Percentiles rank a stretch among this genome's conserved stretches.
phyloP scores from a whole-genome alignment of 768 basidiomycete species.

The Kwoniella sp. region DNA sequence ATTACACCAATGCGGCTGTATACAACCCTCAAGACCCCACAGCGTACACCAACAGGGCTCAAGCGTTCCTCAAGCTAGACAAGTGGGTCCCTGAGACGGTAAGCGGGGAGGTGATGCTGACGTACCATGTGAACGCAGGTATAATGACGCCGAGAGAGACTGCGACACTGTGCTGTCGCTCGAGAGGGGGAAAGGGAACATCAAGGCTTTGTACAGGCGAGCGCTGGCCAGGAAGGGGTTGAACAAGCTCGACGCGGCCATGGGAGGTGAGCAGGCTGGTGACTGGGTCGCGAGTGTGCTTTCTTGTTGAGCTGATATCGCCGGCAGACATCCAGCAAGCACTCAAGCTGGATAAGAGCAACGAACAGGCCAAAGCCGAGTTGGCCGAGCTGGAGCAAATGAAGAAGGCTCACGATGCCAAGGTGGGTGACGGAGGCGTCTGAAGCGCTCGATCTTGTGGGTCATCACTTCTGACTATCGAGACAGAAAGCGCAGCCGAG shows the following conservation, averaged over 20 bases:
- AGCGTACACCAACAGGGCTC: constrained; percentile 79
- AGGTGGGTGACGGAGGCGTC: constrained; percentile 17
- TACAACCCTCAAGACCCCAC: constrained; percentile 69
- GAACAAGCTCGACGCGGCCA: constrained; percentile 59
- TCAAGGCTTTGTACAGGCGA: constrained; percentile 75
- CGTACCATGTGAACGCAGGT: constrained; percentile 51
- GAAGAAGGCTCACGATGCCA: constrained; percentile 18
- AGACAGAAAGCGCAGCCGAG: no score
- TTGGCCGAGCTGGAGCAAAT: constrained; percentile 54
- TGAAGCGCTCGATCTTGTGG: no score
- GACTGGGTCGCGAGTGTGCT: no score
- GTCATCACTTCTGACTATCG: no score
- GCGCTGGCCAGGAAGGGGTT: constrained; percentile 65
- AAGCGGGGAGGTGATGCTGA: background rate
- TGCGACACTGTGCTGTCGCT: constrained; percentile 64
- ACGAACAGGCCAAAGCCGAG: constrained; percentile 63
- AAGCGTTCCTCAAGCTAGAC: constrained; percentile 87
- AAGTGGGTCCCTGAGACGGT: constrained; percentile 61
- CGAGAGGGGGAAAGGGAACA: constrained; percentile 55
- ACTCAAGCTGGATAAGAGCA: constrained; percentile 62
- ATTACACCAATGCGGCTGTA: constrained; percentile 76
- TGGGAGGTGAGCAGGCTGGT: constrained; percentile 61
- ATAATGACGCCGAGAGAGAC: constrained; percentile 75
- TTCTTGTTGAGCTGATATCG: no score
- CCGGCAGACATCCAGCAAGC: constrained; percentile 62